Percentiles rank a stretch among this genome's conserved stretches.
phyloP scores from a whole-genome alignment of 2,329 filamentous ascomycete genomes.

The Phialocephala subalpina region DNA sequence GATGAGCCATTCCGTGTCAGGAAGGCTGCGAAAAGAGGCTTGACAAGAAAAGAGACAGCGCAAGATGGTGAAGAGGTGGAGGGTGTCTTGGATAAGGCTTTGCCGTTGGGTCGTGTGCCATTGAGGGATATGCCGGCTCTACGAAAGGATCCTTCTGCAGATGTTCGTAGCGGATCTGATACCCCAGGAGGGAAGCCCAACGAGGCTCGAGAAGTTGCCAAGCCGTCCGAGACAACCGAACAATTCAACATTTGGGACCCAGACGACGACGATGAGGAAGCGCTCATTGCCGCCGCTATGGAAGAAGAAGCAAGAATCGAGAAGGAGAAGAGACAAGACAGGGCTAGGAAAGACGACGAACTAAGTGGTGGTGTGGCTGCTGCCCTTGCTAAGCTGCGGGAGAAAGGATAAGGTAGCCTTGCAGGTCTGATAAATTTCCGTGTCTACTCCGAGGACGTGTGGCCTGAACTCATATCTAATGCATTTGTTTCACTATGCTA shows the following conservation, averaged over 20 bases:
- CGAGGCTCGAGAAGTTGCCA: conserved; percentile 15
- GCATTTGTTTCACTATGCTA: too few relatives aligned
- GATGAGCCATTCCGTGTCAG: conserved; percentile 84
- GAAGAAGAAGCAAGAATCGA: conserved; percentile 50
- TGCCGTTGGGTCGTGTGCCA: conserved; percentile 42
- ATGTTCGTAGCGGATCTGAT: not conserved
- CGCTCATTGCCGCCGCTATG: conserved; percentile 56
- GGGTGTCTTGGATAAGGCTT: conserved; percentile 48
- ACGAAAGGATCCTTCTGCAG: not conserved
- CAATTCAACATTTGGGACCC: conserved; percentile 51
- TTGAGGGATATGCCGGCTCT: conserved; percentile 36
- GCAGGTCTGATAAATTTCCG: not conserved
- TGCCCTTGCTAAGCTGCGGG: conserved; percentile 62
- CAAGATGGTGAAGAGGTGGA: conserved; percentile 37
- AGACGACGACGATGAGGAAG: conserved; percentile 55
- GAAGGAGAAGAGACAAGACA: conserved; percentile 37
- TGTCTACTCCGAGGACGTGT: too few relatives aligned
- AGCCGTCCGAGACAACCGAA: conserved; percentile 22
- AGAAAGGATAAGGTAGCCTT: conserved; percentile 13
- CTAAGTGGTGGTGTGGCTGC: conserved; percentile 67
- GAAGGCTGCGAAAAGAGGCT: conserved; percentile 68
- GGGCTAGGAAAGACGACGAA: conserved; percentile 48
- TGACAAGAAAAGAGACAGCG: conserved; percentile 39
- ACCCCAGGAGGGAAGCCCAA: not conserved
- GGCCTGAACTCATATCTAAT: too few relatives aligned